phyloP scores from a whole-genome alignment of 106 monocot species.

The Hemerocallis citrina region DNA sequence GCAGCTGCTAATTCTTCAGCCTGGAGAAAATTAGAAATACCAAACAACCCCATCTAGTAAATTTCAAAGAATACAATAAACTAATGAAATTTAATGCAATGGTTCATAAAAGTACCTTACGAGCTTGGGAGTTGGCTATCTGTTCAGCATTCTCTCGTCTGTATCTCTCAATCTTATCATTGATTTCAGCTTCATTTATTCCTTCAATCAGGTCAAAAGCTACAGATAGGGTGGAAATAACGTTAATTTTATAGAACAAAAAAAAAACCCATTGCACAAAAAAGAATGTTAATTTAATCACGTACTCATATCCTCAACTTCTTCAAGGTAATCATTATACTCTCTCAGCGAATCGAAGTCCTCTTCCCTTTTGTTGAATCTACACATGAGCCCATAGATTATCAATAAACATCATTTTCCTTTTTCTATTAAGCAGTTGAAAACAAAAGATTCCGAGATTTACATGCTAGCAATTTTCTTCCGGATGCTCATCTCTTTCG shows the following conservation, averaged over 20 bases:
- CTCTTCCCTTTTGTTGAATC: slow-evolving; percentile 87
- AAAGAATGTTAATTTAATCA: not conserved
- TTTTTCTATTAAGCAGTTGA: no score
- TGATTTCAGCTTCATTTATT: slow-evolving; percentile 73
- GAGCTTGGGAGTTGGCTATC: slow-evolving; percentile 68
- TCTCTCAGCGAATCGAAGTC: slow-evolving; percentile 73
- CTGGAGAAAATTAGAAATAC: slow-evolving; percentile 18
- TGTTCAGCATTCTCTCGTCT: slow-evolving; percentile 91
- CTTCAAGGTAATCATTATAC: slow-evolving; percentile 96
- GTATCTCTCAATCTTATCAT: slow-evolving; percentile 78
- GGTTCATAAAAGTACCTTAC: slow-evolving; percentile 44
- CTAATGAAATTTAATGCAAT: not conserved
- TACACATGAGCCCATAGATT: slow-evolving; percentile 11
- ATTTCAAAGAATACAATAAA: no score
- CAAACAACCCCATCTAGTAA: no score
- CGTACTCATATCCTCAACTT: slow-evolving; percentile 98
- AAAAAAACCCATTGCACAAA: not conserved
- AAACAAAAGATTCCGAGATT: not conserved
- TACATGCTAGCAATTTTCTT: slow-evolving; percentile 46
- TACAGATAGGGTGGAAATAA: slow-evolving; percentile 15
- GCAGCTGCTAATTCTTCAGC: slow-evolving; percentile 92
- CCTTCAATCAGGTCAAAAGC: slow-evolving; percentile 83
- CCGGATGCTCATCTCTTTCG: slow-evolving; percentile 53
- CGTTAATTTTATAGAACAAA: not conserved
- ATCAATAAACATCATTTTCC: not conserved